These are phyloP conservation scores for Boletus rex-veris DNA, from an alignment of 768 basidiomycete genomes.

Conservation along the genomic window DNA sequence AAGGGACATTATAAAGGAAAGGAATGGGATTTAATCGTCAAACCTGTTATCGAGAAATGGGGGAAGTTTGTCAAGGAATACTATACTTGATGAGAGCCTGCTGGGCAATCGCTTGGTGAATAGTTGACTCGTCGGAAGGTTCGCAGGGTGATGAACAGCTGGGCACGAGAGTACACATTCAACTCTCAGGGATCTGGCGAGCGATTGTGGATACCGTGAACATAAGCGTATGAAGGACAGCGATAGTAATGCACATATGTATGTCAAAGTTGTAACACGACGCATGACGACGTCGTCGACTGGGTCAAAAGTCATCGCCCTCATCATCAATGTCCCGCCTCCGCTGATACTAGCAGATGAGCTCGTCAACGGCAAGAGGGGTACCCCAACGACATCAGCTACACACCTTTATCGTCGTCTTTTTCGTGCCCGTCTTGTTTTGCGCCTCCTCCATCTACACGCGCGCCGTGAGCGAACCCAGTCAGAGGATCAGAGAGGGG, in stretches of 20 bases:
- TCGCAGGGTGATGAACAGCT: neutral
- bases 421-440: slow-evolving; percentile 47
- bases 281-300: neutral
- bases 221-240: neutral
- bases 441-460: slow-evolving; percentile 54
- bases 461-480: slow-evolving; percentile 4
- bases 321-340: slow-evolving; percentile 65
- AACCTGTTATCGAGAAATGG: slow-evolving; percentile 77
- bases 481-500: too few relatives aligned
- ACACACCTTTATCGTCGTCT: slow-evolving; percentile 57
- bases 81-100: slow-evolving; percentile 22
- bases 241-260: neutral
- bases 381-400: neutral
- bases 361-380: slow-evolving; percentile 3
- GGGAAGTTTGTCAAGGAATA: slow-evolving; percentile 52
- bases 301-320: slow-evolving; percentile 46
- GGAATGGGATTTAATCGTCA: slow-evolving; percentile 75
- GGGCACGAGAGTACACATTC: neutral
- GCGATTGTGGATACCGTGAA: neutral
- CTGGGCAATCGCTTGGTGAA: neutral
- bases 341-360: slow-evolving; percentile 50
- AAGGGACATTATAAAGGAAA: slow-evolving; percentile 53
- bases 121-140: neutral
- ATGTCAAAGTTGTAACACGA: neutral
- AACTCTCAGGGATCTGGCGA: neutral